phyloP scores from a whole-genome alignment of 2,329 filamentous ascomycete genomes.

The Cyanodermella asteris region DNA sequence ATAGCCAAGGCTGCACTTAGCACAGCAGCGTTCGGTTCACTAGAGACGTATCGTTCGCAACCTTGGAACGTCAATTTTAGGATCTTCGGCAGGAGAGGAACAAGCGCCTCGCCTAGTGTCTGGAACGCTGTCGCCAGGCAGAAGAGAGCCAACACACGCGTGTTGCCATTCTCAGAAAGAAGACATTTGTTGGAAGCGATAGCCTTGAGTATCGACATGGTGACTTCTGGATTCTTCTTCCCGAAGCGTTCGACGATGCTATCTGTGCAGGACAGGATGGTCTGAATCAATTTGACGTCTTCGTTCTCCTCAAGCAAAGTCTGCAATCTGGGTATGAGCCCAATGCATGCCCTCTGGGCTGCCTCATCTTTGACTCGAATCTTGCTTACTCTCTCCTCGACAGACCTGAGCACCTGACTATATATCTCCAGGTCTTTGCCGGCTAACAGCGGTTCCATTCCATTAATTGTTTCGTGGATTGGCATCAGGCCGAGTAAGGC shows the following conservation, averaged over 20 bases:
- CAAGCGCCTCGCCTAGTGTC: constrained; percentile 65
- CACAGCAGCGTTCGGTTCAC: too few species aligned
- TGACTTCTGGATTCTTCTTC: constrained; percentile 63
- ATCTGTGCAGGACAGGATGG: constrained; percentile 73
- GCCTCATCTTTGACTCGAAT: constrained; percentile 47
- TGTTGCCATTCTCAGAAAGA: constrained; percentile 46
- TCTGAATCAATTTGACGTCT: constrained; percentile 58
- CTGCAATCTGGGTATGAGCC: constrained; percentile 60
- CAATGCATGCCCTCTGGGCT: constrained; percentile 49
- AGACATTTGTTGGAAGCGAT: constrained; percentile 60
- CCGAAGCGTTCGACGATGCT: constrained; percentile 89
- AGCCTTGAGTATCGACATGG: constrained; percentile 51
- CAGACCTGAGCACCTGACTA: too few species aligned
- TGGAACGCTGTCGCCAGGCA: constrained; percentile 79
- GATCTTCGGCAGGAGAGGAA: constrained; percentile 61
- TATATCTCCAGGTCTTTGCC: too few species aligned
- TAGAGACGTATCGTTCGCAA: too few species aligned
- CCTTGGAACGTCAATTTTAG: too few species aligned
- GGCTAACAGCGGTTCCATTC: constrained; percentile 61
- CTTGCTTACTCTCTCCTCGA: constrained; percentile 36
- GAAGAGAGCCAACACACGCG: constrained; percentile 66
- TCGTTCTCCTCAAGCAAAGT: constrained; percentile 50
- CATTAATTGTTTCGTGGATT: constrained; percentile 71
- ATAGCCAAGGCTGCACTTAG: too few species aligned
- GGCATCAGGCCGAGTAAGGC: constrained; percentile 69